phyloP scores from a whole-genome alignment of 106 monocot genomes.

The Allium sativum region DNA sequence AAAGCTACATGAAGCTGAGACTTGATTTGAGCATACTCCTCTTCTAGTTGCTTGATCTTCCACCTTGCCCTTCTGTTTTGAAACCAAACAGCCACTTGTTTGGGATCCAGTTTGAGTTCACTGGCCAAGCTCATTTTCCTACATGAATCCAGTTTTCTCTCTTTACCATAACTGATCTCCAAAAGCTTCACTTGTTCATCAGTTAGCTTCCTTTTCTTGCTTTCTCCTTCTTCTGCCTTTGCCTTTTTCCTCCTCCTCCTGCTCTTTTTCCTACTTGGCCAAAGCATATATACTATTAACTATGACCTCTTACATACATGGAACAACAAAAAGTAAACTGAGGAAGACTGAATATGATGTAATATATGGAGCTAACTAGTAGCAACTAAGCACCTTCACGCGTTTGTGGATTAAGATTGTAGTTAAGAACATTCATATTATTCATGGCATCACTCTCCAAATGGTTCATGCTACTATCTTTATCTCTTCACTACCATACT shows the following conservation, averaged over 20 bases:
- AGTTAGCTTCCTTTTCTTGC: conserved; percentile 46
- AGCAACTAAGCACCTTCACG: no score
- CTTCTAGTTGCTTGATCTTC: conserved; percentile 55
- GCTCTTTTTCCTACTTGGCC: not conserved
- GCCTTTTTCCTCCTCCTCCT: conserved; percentile 27
- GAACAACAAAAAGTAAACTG: no score
- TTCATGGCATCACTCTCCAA: no score
- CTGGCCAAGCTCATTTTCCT: conserved; percentile 41
- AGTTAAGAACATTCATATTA: no score
- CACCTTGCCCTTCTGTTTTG: conserved; percentile 59
- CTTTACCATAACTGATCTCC: conserved; percentile 46
- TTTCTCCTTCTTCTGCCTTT: conserved; percentile 15
- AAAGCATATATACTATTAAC: no score
- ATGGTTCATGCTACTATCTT: no score
- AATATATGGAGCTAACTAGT: no score
- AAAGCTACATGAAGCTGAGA: conserved; percentile 20
- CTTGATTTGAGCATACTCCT: conserved; percentile 38
- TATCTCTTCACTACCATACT: no score
- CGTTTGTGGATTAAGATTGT: no score
- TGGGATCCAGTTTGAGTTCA: conserved; percentile 51
- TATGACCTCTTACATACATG: no score
- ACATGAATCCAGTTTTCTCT: conserved; percentile 45
- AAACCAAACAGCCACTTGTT: conserved; percentile 79
- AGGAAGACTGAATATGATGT: no score
- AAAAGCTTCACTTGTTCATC: conserved; percentile 49